Percentiles rank a stretch among this genome's conserved stretches.
phyloP scores from a whole-genome alignment of 148 eudicot species.

The Silene conica region DNA sequence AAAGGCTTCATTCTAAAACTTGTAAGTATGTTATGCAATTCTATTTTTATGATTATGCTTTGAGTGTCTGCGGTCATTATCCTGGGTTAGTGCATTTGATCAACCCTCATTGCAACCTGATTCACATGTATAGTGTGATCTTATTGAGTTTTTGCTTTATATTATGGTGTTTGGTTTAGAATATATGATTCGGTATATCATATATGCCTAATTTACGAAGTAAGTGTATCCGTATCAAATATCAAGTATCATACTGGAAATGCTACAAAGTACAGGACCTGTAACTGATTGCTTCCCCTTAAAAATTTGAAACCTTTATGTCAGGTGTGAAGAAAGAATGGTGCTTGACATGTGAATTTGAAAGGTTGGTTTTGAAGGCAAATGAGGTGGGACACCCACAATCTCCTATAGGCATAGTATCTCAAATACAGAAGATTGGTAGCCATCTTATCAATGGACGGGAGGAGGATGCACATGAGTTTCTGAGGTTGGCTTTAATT shows the following conservation, averaged over 20 bases:
- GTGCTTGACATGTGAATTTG: conserved; percentile 88
- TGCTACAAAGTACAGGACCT: too few species aligned
- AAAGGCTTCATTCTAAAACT: conserved; percentile 75
- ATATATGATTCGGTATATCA: too few species aligned
- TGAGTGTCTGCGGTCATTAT: not conserved
- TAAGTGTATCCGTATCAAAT: too few species aligned
- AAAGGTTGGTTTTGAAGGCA: conserved; percentile 50
- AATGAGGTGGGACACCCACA: conserved; percentile 51
- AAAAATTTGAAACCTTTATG: conserved; percentile 9
- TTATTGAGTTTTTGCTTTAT: too few species aligned
- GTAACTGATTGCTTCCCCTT: not conserved
- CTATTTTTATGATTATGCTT: not conserved
- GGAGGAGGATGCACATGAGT: conserved; percentile 94
- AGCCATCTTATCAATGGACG: conserved; percentile 65
- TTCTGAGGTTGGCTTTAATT: conserved; percentile 47
- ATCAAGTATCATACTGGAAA: too few species aligned
- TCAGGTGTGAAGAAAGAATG: conserved; percentile 63
- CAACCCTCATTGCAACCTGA: too few species aligned
- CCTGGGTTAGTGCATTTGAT: too few species aligned
- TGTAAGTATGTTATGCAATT: conserved; percentile 48
- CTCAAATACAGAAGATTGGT: conserved; percentile 60
- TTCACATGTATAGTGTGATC: too few species aligned
- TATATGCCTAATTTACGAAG: too few species aligned
- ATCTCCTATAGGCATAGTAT: conserved; percentile 58
- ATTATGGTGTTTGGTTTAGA: too few species aligned